phyloP scores from a whole-genome alignment of 1,139 yeast genomes.

The Candida frijolesensis region DNA sequence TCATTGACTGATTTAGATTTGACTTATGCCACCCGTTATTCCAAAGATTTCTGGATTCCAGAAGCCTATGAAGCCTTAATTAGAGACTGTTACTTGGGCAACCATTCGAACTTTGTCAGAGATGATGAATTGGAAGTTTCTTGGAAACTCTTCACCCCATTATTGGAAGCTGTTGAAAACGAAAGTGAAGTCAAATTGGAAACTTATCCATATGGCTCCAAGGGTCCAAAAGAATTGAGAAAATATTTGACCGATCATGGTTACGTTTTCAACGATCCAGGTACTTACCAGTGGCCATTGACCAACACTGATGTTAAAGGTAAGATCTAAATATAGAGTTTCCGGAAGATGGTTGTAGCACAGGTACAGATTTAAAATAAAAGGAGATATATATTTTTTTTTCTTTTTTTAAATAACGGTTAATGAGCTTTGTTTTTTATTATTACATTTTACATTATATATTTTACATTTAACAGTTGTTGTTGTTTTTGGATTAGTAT shows the following conservation, averaged over 20 bases:
- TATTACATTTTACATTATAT: not conserved
- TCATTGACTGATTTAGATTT: conserved; percentile 88
- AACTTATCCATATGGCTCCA: conserved; percentile 83
- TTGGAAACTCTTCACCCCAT: conserved; percentile 92
- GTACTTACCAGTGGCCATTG: conserved; percentile 81
- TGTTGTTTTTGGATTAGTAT: not conserved
- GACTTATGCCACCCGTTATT: conserved; percentile 79
- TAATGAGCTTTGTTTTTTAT: not conserved
- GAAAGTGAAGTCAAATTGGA: conserved; percentile 58
- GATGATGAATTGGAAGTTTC: conserved; percentile 95
- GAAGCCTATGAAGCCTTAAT: conserved; percentile 97
- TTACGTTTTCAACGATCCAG: conserved; percentile 61
- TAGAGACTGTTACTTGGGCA: conserved; percentile 87
- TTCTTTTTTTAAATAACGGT: not conserved
- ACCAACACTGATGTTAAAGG: conserved; percentile 56
- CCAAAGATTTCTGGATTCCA: conserved; percentile 87
- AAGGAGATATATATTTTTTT: not conserved
- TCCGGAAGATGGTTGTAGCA: not conserved
- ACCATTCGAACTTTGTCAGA: conserved; percentile 96
- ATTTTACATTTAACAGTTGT: not conserved
- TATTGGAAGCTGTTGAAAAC: conserved; percentile 77
- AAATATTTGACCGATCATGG: conserved; percentile 69
- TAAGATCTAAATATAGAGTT: conserved; percentile 14
- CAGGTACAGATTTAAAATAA: not conserved
- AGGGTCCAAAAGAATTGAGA: conserved; percentile 76